Percentiles rank a stretch among this genome's conserved stretches.
Conservation (phyloP, 148 eudicot species). For the Gaultheria prostrata region DNA sequence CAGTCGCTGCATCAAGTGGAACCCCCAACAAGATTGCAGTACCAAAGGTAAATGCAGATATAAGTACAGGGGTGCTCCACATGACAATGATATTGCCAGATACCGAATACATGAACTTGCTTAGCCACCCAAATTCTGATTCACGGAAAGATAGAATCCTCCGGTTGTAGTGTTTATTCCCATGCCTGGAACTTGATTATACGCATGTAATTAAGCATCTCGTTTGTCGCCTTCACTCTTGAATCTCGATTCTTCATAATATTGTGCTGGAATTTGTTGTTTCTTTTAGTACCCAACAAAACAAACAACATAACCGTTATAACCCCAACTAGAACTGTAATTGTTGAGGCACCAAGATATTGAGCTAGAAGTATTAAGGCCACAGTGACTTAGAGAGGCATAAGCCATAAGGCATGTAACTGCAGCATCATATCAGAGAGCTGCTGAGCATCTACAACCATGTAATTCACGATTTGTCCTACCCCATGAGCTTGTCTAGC, state of each 20-base stretch:
- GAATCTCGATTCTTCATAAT: slow-evolving; percentile 72
- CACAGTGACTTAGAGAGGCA: slow-evolving; percentile 69
- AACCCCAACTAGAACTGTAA: slow-evolving; percentile 56
- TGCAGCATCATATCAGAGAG: slow-evolving; percentile 96
- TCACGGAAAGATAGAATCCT: slow-evolving; percentile 60
- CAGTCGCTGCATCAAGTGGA: slow-evolving; percentile 73
- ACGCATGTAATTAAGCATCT: slow-evolving; percentile 91
- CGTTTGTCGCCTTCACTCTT: slow-evolving; percentile 90
- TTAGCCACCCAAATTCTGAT: slow-evolving; percentile 68
- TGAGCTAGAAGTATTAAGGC: slow-evolving; percentile 58
- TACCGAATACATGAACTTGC: slow-evolving; percentile 67
- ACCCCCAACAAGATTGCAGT: slow-evolving; percentile 61
- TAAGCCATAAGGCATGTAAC: slow-evolving; percentile 80
- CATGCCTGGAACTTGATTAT: slow-evolving; percentile 96
- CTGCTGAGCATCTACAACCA: slow-evolving; percentile 98
- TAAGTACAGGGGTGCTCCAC: slow-evolving; percentile 71
- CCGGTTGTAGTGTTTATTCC: slow-evolving; percentile 81
- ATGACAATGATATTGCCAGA: slow-evolving; percentile 59
- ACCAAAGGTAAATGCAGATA: slow-evolving; percentile 72
- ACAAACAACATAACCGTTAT: slow-evolving; percentile 48
- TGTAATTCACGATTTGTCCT: slow-evolving; percentile 92
- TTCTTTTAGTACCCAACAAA: slow-evolving; percentile 48
- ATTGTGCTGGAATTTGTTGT: slow-evolving; percentile 56
- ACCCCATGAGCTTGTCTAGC: slow-evolving; percentile 86
- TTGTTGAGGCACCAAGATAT: slow-evolving; percentile 46